Base-by-base conservation (phyloP, 2,329 filamentous ascomycete genomes). In the Calonectria honghensis region DNA sequence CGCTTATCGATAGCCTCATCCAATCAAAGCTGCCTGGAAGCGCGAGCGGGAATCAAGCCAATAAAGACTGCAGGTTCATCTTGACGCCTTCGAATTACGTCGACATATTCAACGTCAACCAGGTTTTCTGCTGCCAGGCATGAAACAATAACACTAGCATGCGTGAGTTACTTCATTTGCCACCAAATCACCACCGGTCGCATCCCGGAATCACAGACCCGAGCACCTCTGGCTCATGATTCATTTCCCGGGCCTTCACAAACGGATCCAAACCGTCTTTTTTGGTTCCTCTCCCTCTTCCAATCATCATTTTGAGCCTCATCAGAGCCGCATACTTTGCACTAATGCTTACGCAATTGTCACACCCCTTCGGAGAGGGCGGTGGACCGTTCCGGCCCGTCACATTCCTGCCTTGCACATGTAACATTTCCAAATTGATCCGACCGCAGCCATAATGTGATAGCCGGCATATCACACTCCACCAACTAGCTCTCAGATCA, bases 361-460 rank as follows among this genome's bases (percentile, higher is more conserved):
- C n/a, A 11, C 20, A 20, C 45, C 20, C 41, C 10, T 24, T 48
- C 10, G 4, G 20, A 24, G n/a, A 24, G 11, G 20, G 45, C 45
- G 45, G 45, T 48, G 45, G 45, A 24, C n/a, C 45, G 45, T 24
- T 24, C 45, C 6, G 45, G 45, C 45, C 45, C 20, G 10, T 48
- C n/a, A 48, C 45, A 48, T 48, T 48, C 45, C 45, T 48, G n/a
- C n/a, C n/a, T 4, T 10, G n/a, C n/a, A 24, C n/a, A 48, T 18
- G 45, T 48, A 48, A 48, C 45, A 48, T 48, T 48, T 48, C 45
- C 45, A 48, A 48, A 24, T 24, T 48, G 45, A 48, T 48, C 45
- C 45, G n/a, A 24, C 45, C 45, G 45, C 45, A 48, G 45, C 45
- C 45, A 48, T 24, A 24, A 48, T 24, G 45, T 48, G 45, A 48